Conservation (phyloP, 768 basidiomycete species). For the Amanita thiersii region DNA sequence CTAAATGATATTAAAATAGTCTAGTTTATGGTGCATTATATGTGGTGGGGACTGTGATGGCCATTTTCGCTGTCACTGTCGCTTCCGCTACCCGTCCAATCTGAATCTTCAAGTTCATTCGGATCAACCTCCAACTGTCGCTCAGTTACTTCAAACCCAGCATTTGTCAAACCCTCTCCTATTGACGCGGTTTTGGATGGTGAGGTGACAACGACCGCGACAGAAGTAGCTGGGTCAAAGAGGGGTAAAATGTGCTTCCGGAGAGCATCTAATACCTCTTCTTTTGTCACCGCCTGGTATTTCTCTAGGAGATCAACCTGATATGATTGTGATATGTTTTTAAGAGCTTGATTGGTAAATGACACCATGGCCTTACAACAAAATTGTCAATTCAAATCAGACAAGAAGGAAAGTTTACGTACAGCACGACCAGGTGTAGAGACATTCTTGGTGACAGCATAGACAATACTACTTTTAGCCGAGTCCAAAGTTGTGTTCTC, state of each 20-base stretch:
- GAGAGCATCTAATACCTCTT: conserved; percentile 65
- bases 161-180: conserved; percentile 45
- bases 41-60: too few relatives aligned
- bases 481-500: conserved; percentile 80
- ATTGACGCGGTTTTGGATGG: conserved; percentile 75
- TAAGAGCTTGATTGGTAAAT: conserved; percentile 88
- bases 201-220: conserved; percentile 77
- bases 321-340: conserved; percentile 67
- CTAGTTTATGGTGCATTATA: too few relatives aligned
- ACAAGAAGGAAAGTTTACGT: conserved; percentile 18
- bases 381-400: conserved; percentile 4
- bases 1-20: background rate
- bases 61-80: conserved; percentile 25
- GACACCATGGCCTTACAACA: conserved; percentile 72
- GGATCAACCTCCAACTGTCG: conserved; percentile 56
- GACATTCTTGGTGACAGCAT: conserved; percentile 68
- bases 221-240: conserved; percentile 69
- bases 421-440: conserved; percentile 87
- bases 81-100: conserved; percentile 25
- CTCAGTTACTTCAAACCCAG: conserved; percentile 78
- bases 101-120: conserved; percentile 34
- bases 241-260: conserved; percentile 75
- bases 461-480: conserved; percentile 89
- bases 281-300: conserved; percentile 72
- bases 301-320: conserved; percentile 71